A percentile compares a stretch with the other conserved stretches of the same genome.
phyloP scores from a whole-genome alignment of 2,329 filamentous ascomycete genomes.

The Cercospora canescens region DNA sequence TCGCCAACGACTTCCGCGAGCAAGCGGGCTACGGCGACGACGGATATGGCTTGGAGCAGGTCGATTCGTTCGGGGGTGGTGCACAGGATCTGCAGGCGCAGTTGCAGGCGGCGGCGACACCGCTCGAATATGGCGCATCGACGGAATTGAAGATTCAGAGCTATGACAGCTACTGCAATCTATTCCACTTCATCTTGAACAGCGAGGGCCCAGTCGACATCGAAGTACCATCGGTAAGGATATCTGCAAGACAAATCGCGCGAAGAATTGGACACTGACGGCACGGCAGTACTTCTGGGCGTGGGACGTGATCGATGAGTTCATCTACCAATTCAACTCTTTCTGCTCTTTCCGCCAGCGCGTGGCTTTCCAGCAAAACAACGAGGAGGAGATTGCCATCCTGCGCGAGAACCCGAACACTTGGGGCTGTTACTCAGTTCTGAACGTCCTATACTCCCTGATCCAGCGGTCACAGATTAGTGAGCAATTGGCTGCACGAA shows the following conservation, averaged over 20 bases:
- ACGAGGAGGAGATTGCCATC: conserved; percentile 88
- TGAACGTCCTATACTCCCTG: conserved; percentile 98
- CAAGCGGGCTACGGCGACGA: conserved; percentile 88
- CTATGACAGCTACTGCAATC: conserved; percentile 98
- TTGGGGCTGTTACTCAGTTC: conserved; percentile 98
- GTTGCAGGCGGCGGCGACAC: conserved; percentile 86
- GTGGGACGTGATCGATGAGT: conserved; percentile 99
- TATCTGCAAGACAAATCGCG: conserved; percentile 1
- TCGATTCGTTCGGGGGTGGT: conserved; percentile 62
- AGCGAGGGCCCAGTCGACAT: conserved; percentile 98
- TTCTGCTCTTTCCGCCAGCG: conserved; percentile 97
- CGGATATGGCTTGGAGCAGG: conserved; percentile 68
- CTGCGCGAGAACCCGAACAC: conserved; percentile 97
- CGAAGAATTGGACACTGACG: conserved; percentile 4
- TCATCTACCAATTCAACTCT: conserved; percentile 99
- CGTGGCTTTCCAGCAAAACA: conserved; percentile 70
- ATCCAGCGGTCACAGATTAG: conserved; percentile 98
- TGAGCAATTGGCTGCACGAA: conserved; percentile 93
- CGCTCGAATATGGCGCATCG: conserved; percentile 92
- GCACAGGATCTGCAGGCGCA: conserved; percentile 91
- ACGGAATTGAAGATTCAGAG: conserved; percentile 97
- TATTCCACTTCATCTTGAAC: conserved; percentile 99
- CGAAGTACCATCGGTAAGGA: conserved; percentile 88
- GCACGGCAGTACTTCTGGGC: conserved; percentile 91
- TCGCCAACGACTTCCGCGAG: conserved; percentile 94